Conservation (phyloP, 192 early-diverging fungal species). For the Entomortierella chlamydospora region DNA sequence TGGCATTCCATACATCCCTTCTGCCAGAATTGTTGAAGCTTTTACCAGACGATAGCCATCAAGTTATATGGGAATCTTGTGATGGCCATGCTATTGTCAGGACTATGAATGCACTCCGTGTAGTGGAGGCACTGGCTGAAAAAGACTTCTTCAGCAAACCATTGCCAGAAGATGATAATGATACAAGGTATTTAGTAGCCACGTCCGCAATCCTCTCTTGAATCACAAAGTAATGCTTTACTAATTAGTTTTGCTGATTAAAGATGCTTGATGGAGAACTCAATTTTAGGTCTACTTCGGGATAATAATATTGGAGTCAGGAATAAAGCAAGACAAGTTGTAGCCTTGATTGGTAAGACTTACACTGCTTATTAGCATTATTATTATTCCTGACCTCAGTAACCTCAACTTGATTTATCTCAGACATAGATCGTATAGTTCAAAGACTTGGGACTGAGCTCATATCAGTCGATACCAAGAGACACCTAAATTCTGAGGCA, state of each 20-base stretch:
- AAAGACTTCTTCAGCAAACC: slow-evolving; percentile 5
- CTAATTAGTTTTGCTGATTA: no score
- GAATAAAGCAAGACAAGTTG: no score
- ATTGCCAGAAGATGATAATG: neutral
- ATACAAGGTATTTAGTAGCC: neutral
- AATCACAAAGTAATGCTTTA: no score
- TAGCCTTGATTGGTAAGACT: no score
- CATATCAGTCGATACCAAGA: neutral
- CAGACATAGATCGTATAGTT: neutral
- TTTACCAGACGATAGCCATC: neutral
- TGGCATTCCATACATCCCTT: neutral
- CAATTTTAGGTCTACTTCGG: no score
- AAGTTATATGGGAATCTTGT: no score
- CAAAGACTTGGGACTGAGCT: slow-evolving; percentile 16
- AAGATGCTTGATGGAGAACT: no score
- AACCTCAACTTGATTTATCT: neutral
- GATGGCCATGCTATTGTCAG: no score
- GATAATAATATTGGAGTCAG: no score
- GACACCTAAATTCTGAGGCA: slow-evolving; percentile 1
- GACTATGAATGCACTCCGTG: neutral
- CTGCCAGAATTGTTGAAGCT: slow-evolving; percentile 4
- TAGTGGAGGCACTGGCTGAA: slow-evolving; percentile 3
- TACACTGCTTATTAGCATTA: no score
- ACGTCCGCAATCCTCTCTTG: no score
- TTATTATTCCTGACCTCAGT: no score